Conservation (phyloP, 2,329 filamentous ascomycete species). For the Domatiomyces globalis region DNA sequence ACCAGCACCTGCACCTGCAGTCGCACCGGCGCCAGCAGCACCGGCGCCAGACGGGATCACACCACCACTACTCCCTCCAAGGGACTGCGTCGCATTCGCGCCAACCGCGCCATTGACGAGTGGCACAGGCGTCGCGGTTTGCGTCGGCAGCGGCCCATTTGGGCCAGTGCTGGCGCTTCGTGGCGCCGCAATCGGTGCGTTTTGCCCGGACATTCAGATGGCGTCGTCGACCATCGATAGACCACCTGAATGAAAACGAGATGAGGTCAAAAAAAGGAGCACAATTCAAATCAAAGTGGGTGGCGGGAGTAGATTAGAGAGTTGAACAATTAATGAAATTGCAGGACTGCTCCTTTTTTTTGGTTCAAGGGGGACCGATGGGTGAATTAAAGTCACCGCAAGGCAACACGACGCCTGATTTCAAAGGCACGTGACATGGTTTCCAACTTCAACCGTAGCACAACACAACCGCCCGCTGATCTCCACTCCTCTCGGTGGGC, state of each 20-base stretch:
- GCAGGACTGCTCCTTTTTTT: too few species aligned
- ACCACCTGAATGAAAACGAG: neutral
- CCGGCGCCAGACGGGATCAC: constrained; percentile 21
- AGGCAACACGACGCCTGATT: neutral
- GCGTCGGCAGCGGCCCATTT: constrained; percentile 27
- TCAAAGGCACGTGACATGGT: neutral
- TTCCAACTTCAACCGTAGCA: too few species aligned
- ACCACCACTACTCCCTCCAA: neutral
- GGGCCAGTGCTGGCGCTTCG: constrained; percentile 36
- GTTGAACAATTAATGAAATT: too few species aligned
- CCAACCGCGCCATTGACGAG: constrained; percentile 13
- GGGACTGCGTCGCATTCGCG: constrained; percentile 9
- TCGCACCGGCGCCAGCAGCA: constrained; percentile 24
- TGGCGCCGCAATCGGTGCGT: constrained; percentile 35
- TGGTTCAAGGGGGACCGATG: too few species aligned
- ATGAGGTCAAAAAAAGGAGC: neutral
- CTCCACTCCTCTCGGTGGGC: too few species aligned
- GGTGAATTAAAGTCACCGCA: too few species aligned
- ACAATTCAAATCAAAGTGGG: too few species aligned
- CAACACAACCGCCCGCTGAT: too few species aligned
- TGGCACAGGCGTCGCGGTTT: constrained; percentile 16
- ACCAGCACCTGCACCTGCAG: constrained; percentile 16
- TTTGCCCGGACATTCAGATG: constrained; percentile 31
- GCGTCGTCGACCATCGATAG: constrained; percentile 7
- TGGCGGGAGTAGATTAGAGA: too few species aligned